These are phyloP conservation scores for Penicillium sp. DNA, from an alignment of 2,329 filamentous ascomycete genomes.

Conservation along the genomic window DNA sequence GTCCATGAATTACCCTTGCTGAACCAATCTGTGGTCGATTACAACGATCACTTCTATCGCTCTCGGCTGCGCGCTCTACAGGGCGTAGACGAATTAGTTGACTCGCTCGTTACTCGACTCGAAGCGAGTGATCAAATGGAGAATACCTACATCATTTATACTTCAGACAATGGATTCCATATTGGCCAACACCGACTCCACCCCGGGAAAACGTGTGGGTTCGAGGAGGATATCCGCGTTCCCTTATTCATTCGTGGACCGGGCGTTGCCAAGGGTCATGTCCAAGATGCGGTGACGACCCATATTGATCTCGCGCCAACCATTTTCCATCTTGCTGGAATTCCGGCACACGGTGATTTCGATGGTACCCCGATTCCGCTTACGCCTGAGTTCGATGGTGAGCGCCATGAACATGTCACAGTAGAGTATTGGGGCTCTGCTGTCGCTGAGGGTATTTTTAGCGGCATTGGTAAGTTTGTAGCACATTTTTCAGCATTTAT, in stretches of 20 bases:
- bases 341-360: slow-evolving; percentile 48
- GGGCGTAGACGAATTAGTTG: slow-evolving; percentile 54
- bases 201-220: slow-evolving; percentile 57
- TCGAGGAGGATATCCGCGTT: slow-evolving; percentile 59
- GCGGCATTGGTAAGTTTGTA: slow-evolving; percentile 24
- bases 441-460: slow-evolving; percentile 32
- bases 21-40: slow-evolving; percentile 48
- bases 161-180: slow-evolving; percentile 60
- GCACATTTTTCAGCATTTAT: neutral
- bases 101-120: slow-evolving; percentile 44
- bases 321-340: slow-evolving; percentile 47
- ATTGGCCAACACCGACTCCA: slow-evolving; percentile 57
- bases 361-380: slow-evolving; percentile 55
- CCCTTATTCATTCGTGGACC: slow-evolving; percentile 60
- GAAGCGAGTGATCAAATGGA: slow-evolving; percentile 44
- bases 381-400: slow-evolving; percentile 23
- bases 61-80: slow-evolving; percentile 50
- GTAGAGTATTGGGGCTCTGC: slow-evolving; percentile 55
- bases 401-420: slow-evolving; percentile 53
- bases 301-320: slow-evolving; percentile 65
- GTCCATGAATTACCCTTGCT: slow-evolving; percentile 44
- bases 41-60: slow-evolving; percentile 53
- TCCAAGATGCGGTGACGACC: slow-evolving; percentile 51
- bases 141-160: slow-evolving; percentile 59
- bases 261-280: slow-evolving; percentile 46